Conservation (phyloP, 2,329 filamentous ascomycete species). For the Allantophomopsis lycopodina region DNA sequence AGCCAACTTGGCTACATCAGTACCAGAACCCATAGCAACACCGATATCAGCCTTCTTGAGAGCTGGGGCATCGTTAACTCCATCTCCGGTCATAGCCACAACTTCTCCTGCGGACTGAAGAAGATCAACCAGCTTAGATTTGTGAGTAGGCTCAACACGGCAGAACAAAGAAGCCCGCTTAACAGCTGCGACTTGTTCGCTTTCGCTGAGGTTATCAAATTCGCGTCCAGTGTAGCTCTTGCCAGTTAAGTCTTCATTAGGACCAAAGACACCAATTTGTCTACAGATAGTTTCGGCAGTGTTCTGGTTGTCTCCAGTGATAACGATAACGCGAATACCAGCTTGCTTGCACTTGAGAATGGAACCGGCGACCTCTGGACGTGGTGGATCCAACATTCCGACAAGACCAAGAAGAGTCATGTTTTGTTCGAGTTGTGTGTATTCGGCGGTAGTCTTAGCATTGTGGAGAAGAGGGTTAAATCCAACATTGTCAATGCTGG, state of each 20-base stretch:
- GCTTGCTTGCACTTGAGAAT: conserved; percentile 84
- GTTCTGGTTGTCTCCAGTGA: conserved; percentile 95
- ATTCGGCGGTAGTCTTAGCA: conserved; percentile 74
- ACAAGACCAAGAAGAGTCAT: conserved; percentile 91
- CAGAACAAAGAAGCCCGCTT: conserved; percentile 86
- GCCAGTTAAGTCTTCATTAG: conserved; percentile 67
- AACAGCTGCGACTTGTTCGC: conserved; percentile 72
- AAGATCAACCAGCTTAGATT: conserved; percentile 94
- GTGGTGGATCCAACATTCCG: conserved; percentile 92
- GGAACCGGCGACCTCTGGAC: conserved; percentile 75
- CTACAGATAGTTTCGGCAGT: conserved; percentile 97
- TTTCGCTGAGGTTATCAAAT: conserved; percentile 72
- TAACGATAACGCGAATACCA: conserved; percentile 92
- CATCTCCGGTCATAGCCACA: conserved; percentile 97
- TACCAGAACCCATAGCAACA: conserved; percentile 96
- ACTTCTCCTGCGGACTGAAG: conserved; percentile 88
- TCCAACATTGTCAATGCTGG: conserved; percentile 64
- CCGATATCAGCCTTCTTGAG: conserved; percentile 98
- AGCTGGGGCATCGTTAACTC: conserved; percentile 94
- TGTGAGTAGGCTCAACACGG: conserved; percentile 88
- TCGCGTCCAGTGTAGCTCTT: conserved; percentile 95
- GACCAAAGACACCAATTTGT: conserved; percentile 85
- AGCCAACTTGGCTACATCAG: conserved; percentile 90
- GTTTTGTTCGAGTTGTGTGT: conserved; percentile 77
- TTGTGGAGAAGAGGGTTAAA: conserved; percentile 55